phyloP scores from a whole-genome alignment of 768 basidiomycete species.

The Epithele typhae region DNA sequence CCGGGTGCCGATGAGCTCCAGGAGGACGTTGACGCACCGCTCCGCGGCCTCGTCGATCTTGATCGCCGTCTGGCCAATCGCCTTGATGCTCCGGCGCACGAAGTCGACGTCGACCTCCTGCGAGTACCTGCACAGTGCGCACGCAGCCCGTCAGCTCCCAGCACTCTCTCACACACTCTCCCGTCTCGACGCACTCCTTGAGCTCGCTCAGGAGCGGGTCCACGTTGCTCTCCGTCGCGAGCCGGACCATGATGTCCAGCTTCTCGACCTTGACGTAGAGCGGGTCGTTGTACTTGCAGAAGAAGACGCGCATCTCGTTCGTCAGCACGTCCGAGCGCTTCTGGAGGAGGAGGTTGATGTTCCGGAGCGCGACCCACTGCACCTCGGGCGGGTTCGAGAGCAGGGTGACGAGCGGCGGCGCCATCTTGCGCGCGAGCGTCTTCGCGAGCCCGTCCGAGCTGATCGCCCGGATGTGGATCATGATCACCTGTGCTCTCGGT shows the following conservation, averaged over 20 bases:
- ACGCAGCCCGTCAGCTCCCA: too few species aligned
- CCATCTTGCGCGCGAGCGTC: constrained; percentile 92
- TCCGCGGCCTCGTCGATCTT: constrained; percentile 93
- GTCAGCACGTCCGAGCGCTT: constrained; percentile 86
- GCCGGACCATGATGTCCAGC: constrained; percentile 94
- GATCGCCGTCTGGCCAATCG: constrained; percentile 94
- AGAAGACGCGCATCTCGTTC: constrained; percentile 98
- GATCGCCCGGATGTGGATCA: constrained; percentile 92
- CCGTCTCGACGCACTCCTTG: constrained; percentile 80
- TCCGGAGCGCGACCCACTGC: constrained; percentile 96
- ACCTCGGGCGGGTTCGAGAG: constrained; percentile 96
- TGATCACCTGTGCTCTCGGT: constrained; percentile 66
- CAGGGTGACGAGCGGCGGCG: constrained; percentile 91
- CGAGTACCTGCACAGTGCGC: constrained; percentile 76
- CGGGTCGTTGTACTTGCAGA: constrained; percentile 99
- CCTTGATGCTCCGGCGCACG: constrained; percentile 89
- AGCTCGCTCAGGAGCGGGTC: constrained; percentile 93
- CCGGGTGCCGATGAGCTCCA: constrained; percentile 89
- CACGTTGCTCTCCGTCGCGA: constrained; percentile 88
- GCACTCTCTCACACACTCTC: too few species aligned
- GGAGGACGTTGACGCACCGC: constrained; percentile 88
- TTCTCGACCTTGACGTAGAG: constrained; percentile 99
- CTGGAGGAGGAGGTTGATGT: constrained; percentile 94
- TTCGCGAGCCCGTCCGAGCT: constrained; percentile 78
- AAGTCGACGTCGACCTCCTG: constrained; percentile 99